These are phyloP conservation scores for Pisolithus tinctorius DNA, from an alignment of 768 basidiomycete genomes.

Conservation along the genomic window DNA sequence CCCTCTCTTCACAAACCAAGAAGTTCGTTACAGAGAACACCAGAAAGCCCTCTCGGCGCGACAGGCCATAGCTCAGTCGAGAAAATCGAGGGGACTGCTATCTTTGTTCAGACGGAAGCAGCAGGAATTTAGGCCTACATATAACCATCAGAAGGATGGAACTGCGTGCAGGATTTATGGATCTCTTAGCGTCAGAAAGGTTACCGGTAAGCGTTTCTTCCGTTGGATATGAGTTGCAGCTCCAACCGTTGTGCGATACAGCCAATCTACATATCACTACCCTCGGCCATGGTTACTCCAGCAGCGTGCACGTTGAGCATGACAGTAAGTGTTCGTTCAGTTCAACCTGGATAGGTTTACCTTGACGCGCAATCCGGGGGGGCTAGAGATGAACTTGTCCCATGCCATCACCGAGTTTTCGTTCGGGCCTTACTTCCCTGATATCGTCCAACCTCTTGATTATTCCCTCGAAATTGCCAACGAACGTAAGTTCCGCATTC, in stretches of 20 bases:
- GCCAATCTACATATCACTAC: constrained; percentile 94
- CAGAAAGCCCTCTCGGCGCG: constrained; percentile 58
- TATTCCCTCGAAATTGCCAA: constrained; percentile 73
- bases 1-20: no score
- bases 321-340: constrained; percentile 44
- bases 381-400: constrained; percentile 87
- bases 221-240: neutral
- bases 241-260: constrained; percentile 15
- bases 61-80: constrained; percentile 66
- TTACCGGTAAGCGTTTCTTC: constrained; percentile 53
- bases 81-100: constrained; percentile 70
- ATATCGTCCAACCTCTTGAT: constrained; percentile 91
- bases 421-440: constrained; percentile 93
- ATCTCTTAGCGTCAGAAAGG: constrained; percentile 76
- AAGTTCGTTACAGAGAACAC: constrained; percentile 42
- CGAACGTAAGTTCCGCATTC: constrained; percentile 39
- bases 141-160: constrained; percentile 59
- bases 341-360: neutral
- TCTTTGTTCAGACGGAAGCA: constrained; percentile 41
- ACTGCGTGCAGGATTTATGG: constrained; percentile 86
- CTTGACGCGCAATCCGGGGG: neutral
- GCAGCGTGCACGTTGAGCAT: constrained; percentile 83
- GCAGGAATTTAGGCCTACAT: constrained; percentile 61
- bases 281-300: constrained; percentile 90
- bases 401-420: constrained; percentile 97